Evolutionary conservation across 768 basidiomycete genomes (phyloP).

Genomic region (Russula emetica): DNA sequence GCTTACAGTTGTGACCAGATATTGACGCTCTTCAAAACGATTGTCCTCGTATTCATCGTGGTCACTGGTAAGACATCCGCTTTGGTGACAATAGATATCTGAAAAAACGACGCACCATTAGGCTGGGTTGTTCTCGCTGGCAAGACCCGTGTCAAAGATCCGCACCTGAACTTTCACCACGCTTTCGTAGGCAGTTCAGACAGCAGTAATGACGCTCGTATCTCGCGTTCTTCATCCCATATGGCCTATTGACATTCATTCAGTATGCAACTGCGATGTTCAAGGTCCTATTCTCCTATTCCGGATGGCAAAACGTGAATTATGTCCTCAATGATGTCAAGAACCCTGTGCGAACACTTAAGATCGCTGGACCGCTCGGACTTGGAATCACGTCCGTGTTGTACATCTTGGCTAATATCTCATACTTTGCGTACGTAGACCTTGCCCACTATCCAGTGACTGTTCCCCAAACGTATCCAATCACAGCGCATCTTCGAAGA

Average conservation of each 20-base stretch:
- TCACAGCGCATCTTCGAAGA: slow-evolving; percentile 42
- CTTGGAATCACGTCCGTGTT: slow-evolving; percentile 49
- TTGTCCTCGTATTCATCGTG: slow-evolving; percentile 50
- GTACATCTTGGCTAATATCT: slow-evolving; percentile 56
- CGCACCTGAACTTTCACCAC: slow-evolving; percentile 53
- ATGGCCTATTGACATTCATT: not conserved
- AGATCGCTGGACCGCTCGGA: slow-evolving; percentile 59
- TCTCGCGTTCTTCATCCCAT: not conserved
- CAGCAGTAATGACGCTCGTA: slow-evolving; percentile 45
- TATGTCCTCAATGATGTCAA: slow-evolving; percentile 60
- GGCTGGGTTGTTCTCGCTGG: slow-evolving; percentile 62
- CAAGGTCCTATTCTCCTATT: slow-evolving; percentile 49
- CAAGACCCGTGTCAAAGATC: slow-evolving; percentile 51
- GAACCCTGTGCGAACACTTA: slow-evolving; percentile 55
- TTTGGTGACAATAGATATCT: not conserved
- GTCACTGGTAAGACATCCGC: slow-evolving; percentile 39
- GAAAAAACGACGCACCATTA: slow-evolving; percentile 12
- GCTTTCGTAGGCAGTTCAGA: slow-evolving; percentile 53
- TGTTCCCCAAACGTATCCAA: not conserved
- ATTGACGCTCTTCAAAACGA: slow-evolving; percentile 51
- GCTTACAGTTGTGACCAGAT: slow-evolving; percentile 32
- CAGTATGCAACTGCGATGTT: slow-evolving; percentile 60
- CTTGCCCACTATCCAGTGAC: not conserved
- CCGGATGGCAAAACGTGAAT: slow-evolving; percentile 55
- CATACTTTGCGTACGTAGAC: slow-evolving; percentile 47